Evolutionary conservation across 306 rosid species (phyloP).

Genomic region (Fragaria vesca): DNA sequence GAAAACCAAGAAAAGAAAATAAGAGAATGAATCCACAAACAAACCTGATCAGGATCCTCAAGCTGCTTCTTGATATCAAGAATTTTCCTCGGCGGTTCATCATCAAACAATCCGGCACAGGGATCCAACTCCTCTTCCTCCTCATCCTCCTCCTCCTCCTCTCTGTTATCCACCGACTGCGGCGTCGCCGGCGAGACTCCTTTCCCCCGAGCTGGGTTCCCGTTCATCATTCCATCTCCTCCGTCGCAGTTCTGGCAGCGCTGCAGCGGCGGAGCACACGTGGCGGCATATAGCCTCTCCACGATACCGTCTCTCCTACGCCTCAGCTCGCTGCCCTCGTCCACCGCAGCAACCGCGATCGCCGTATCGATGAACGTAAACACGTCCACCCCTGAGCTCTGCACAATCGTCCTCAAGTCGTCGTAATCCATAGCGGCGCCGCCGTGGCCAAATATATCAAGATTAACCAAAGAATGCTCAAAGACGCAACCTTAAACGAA

Average conservation of each 20-base stretch:
- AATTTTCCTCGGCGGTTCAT: slow-evolving; percentile 62
- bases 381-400: slow-evolving; percentile 75
- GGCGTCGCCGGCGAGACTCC: slow-evolving; percentile 63
- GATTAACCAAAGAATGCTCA: background rate
- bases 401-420: slow-evolving; percentile 74
- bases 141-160: slow-evolving; percentile 35
- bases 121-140: slow-evolving; percentile 57
- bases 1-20: background rate
- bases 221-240: slow-evolving; percentile 15
- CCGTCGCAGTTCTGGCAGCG: slow-evolving; percentile 50
- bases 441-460: background rate
- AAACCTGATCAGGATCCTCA: slow-evolving; percentile 77
- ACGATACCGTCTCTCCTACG: slow-evolving; percentile 76
- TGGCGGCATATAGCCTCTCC: slow-evolving; percentile 60
- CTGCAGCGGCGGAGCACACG: slow-evolving; percentile 31
- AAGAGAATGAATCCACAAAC: background rate
- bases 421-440: slow-evolving; percentile 64
- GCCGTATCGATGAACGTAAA: slow-evolving; percentile 87
- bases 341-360: slow-evolving; percentile 69
- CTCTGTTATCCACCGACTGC: slow-evolving; percentile 44
- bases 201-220: slow-evolving; percentile 16
- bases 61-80: slow-evolving; percentile 80
- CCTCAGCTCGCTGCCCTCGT: slow-evolving; percentile 59
- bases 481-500: background rate
- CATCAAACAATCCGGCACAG: slow-evolving; percentile 70